Evolutionary conservation across 164 flowering plant species (phyloP).

Genomic region (Aristolochia fimbriata): DNA sequence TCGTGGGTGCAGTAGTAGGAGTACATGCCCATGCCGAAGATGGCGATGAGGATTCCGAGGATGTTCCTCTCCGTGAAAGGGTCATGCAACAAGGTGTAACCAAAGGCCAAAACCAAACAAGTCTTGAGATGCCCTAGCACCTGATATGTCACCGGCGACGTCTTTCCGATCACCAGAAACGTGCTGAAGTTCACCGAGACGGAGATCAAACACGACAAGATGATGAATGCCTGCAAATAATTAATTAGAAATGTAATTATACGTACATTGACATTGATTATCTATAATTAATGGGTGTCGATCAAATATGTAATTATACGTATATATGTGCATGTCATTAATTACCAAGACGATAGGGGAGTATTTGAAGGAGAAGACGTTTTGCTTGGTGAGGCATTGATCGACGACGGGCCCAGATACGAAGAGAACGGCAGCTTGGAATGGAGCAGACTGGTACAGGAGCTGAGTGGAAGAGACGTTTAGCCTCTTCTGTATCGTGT

Average conservation of each 20-base stretch:
- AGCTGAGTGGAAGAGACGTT: slow-evolving; percentile 88
- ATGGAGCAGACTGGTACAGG: slow-evolving; percentile 94
- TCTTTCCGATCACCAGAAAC: slow-evolving; percentile 87
- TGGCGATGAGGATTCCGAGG: slow-evolving; percentile 65
- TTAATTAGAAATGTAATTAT: no score
- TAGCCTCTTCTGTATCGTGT: slow-evolving; percentile 91
- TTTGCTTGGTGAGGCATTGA: slow-evolving; percentile 69
- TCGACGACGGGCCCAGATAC: slow-evolving; percentile 91
- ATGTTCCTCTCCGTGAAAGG: slow-evolving; percentile 88
- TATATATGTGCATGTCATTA: background rate
- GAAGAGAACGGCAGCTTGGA: slow-evolving; percentile 88
- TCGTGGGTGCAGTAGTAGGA: slow-evolving; percentile 77
- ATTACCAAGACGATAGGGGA: slow-evolving; percentile 73
- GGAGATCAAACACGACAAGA: slow-evolving; percentile 75
- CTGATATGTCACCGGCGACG: slow-evolving; percentile 95
- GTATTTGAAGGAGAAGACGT: slow-evolving; percentile 72
- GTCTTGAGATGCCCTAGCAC: slow-evolving; percentile 97
- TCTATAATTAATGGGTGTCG: no score
- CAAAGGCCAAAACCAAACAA: slow-evolving; percentile 82
- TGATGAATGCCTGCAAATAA: slow-evolving; percentile 56
- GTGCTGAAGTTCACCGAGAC: slow-evolving; percentile 97
- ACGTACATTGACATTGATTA: no score
- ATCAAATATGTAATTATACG: no score
- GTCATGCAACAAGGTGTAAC: slow-evolving; percentile 80
- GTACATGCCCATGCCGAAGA: slow-evolving; percentile 81